phyloP scores from a whole-genome alignment of 139 green algal genomes.

The Chara braunii region DNA sequence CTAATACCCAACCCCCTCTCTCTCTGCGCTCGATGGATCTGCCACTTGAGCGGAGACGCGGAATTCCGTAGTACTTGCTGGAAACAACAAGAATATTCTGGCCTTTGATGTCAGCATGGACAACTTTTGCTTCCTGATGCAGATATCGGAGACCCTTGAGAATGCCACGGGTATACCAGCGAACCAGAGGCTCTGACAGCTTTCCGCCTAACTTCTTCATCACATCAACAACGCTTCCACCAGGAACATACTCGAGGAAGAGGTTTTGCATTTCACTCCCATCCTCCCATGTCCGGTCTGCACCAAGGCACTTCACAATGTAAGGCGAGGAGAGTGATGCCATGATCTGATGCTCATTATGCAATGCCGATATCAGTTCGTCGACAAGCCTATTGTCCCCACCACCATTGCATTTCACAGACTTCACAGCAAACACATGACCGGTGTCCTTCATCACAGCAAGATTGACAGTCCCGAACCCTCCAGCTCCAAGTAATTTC shows the following conservation, averaged over 20 bases:
- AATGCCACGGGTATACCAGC: not conserved
- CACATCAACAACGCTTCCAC: conserved; percentile 12
- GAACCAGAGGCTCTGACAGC: not conserved
- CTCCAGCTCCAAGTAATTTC: conserved; percentile 4
- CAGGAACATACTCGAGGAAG: conserved; percentile 1
- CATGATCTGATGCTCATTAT: not conserved
- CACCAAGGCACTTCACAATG: not conserved
- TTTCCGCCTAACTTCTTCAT: not conserved
- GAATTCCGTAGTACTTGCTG: no score
- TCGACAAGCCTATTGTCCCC: not conserved
- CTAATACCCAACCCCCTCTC: no score
- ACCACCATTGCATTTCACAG: not conserved
- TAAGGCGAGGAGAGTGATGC: not conserved
- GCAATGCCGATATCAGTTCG: not conserved
- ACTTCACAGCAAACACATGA: conserved; percentile 8
- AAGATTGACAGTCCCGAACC: not conserved
- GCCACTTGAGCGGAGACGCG: no score
- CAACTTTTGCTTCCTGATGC: not conserved
- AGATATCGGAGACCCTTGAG: not conserved
- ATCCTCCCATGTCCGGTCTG: not conserved
- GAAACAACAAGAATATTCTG: conserved; percentile 34
- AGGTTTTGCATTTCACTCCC: not conserved
- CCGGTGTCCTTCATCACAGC: not conserved
- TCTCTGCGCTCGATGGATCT: no score
- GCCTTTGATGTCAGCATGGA: conserved; percentile 28